A percentile compares a stretch with the other conserved stretches of the same genome.
These are phyloP conservation scores for Mucor velutinosus DNA, from an alignment of 371 early-diverging fungal genomes.

Conservation along the genomic window DNA sequence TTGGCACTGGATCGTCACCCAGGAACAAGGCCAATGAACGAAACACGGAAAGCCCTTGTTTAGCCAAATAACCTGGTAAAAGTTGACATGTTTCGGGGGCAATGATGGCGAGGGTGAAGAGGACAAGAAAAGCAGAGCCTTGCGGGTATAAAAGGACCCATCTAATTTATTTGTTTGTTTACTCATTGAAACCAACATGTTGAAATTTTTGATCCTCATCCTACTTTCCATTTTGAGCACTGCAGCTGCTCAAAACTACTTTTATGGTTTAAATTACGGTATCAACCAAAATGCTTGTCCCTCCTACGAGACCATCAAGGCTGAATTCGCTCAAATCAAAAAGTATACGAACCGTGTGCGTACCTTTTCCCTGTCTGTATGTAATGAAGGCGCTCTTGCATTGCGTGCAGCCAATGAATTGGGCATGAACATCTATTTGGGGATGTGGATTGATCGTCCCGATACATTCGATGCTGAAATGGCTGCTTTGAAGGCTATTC, in stretches of 20 bases:
- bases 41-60: neutral
- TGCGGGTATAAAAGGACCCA: neutral
- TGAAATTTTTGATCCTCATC: neutral
- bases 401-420: constrained; percentile 59
- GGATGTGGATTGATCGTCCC: constrained; percentile 64
- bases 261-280: constrained; percentile 64
- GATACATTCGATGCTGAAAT: constrained; percentile 52
- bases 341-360: constrained; percentile 58
- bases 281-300: constrained; percentile 58
- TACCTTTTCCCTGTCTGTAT: constrained; percentile 55
- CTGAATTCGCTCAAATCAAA: constrained; percentile 48
- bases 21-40: neutral
- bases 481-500: constrained; percentile 45
- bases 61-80: neutral
- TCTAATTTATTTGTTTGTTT: neutral
- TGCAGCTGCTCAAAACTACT: constrained; percentile 11
- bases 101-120: neutral
- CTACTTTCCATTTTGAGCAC: neutral
- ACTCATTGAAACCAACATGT: neutral
- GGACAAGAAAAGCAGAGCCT: neutral
- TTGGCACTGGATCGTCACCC: neutral
- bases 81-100: neutral
- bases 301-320: constrained; percentile 44
- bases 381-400: constrained; percentile 62
- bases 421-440: constrained; percentile 59